Conservation (phyloP, 139 green algal species). For the Chlorella sp. region DNA sequence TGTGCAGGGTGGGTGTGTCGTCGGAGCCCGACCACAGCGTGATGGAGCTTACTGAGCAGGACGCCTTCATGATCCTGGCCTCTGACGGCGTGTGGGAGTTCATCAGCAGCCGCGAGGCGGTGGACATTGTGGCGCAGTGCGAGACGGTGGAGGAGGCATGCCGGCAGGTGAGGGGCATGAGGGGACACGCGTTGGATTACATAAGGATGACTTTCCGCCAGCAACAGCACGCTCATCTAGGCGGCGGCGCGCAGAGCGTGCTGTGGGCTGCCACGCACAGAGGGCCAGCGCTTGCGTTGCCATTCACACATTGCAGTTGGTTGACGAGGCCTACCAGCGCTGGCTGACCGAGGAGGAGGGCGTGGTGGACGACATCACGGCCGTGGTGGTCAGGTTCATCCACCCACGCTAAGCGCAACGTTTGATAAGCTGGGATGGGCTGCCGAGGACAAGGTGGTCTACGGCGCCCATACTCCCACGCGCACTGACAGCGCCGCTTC, state of each 20-base stretch:
- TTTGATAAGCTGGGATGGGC: no score
- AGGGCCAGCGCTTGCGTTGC: neutral
- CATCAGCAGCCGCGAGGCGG: constrained; percentile 78
- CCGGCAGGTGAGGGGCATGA: constrained; percentile 32
- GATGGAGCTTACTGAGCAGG: constrained; percentile 52
- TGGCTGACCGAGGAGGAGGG: constrained; percentile 79
- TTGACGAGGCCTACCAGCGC: constrained; percentile 64
- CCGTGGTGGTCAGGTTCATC: constrained; percentile 8
- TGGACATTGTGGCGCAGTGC: constrained; percentile 59
- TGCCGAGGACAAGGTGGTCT: no score
- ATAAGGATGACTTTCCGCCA: no score
- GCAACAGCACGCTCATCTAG: no score
- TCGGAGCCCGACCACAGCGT: constrained; percentile 62
- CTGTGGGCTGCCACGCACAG: no score
- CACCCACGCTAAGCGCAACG: neutral
- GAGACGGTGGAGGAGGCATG: constrained; percentile 55
- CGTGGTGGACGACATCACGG: constrained; percentile 85
- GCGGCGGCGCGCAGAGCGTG: neutral
- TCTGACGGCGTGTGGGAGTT: constrained; percentile 95
- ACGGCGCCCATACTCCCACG: no score
- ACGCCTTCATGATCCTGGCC: constrained; percentile 82
- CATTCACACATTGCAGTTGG: constrained; percentile 55
- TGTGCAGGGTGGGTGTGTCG: constrained; percentile 64
- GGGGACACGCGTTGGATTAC: no score
- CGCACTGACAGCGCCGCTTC: no score